These are phyloP conservation scores for Cladosporium sp. DNA, from an alignment of 2,329 filamentous ascomycete species.

Conservation along the genomic window DNA sequence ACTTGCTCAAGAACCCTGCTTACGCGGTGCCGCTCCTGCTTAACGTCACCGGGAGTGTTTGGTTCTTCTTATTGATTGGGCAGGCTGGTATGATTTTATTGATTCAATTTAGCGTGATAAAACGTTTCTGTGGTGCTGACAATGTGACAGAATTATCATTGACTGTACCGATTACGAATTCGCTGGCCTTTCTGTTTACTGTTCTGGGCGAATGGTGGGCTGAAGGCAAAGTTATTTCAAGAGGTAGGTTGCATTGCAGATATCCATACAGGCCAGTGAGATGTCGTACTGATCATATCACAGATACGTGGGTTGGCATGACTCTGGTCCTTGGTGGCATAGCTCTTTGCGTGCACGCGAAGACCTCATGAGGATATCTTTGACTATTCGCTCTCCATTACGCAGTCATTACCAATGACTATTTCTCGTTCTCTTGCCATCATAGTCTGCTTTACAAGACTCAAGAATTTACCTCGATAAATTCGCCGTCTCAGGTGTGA, in stretches of 20 bases:
- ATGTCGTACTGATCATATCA: constrained; percentile 11
- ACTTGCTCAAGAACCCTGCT: constrained; percentile 72
- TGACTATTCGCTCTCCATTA: too few relatives aligned
- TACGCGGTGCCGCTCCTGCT: constrained; percentile 82
- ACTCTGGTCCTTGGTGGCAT: constrained; percentile 73
- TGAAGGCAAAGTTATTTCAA: constrained; percentile 82
- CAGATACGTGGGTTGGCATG: constrained; percentile 84
- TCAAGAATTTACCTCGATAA: too few relatives aligned
- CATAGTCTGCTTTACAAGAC: too few relatives aligned
- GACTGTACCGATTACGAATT: constrained; percentile 93
- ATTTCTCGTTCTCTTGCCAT: too few relatives aligned
- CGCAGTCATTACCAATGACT: too few relatives aligned
- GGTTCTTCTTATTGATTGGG: constrained; percentile 94
- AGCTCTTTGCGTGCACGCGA: constrained; percentile 70
- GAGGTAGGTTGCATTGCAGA: constrained; percentile 52
- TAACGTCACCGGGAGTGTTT: constrained; percentile 88
- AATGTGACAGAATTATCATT: constrained; percentile 69
- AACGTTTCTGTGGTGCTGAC: not conserved
- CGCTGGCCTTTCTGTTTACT: constrained; percentile 91
- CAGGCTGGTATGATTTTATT: constrained; percentile 65
- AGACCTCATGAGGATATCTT: constrained; percentile 27
- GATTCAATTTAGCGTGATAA: too few relatives aligned
- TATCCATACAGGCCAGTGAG: not conserved
- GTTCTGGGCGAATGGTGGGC: constrained; percentile 94
- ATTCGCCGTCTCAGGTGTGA: too few relatives aligned